These are phyloP conservation scores for Cutaneotrichosporon curvatum DNA, from an alignment of 1,284 basidiomycete species.

Conservation along the genomic window DNA sequence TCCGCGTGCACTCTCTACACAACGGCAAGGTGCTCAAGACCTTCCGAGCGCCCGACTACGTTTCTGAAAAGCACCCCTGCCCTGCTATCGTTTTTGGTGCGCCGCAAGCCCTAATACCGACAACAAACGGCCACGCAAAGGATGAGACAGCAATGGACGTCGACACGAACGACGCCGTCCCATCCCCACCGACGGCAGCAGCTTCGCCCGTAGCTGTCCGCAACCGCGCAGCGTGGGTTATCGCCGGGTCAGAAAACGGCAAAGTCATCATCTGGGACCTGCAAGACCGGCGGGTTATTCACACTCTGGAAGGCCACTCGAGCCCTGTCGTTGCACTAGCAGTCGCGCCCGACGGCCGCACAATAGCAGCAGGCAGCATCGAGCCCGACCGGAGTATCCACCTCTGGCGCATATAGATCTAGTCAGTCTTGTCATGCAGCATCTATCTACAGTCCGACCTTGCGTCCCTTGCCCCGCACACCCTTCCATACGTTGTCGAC, in stretches of 20 bases:
- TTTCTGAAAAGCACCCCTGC: slow-evolving; percentile 30
- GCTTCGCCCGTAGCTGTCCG: neutral
- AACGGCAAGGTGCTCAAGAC: slow-evolving; percentile 90
- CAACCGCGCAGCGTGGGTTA: slow-evolving; percentile 51
- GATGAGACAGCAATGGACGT: slow-evolving; percentile 6
- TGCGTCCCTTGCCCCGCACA: slow-evolving; percentile 31
- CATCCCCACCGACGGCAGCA: neutral
- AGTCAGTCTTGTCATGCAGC: neutral
- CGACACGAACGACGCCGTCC: neutral
- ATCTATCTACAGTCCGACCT: slow-evolving; percentile 14
- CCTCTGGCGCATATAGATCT: slow-evolving; percentile 5
- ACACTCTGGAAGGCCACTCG: slow-evolving; percentile 56
- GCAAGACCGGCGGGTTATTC: slow-evolving; percentile 68
- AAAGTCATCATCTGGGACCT: slow-evolving; percentile 86
- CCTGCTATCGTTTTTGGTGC: slow-evolving; percentile 28
- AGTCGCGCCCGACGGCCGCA: slow-evolving; percentile 19
- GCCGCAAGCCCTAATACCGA: neutral
- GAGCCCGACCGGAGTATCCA: slow-evolving; percentile 14
- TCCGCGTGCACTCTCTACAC: slow-evolving; percentile 90
- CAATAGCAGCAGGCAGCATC: slow-evolving; percentile 13
- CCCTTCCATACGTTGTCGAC: slow-evolving; percentile 42
- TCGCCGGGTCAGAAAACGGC: slow-evolving; percentile 84
- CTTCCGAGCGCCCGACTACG: slow-evolving; percentile 43
- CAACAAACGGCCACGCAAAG: slow-evolving; percentile 3
- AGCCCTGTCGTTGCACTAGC: slow-evolving; percentile 39